phyloP scores from a whole-genome alignment of 2,329 filamentous ascomycete genomes.

The Aureobasidium uvarum region DNA sequence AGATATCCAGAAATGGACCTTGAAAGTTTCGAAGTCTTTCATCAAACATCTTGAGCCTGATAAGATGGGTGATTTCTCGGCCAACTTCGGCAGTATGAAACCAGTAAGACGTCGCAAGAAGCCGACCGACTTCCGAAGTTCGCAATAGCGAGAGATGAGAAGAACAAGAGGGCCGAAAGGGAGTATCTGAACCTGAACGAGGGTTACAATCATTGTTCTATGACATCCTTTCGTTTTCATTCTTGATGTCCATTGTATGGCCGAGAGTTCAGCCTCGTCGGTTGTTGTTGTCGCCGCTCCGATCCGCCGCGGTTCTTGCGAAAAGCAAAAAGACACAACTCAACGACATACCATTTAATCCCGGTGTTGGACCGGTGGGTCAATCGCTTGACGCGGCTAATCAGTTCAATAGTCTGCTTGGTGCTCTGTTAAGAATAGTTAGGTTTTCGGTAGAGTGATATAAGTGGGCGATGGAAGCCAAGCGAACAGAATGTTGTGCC shows the following conservation, averaged over 20 bases:
- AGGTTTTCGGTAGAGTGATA: constrained; percentile 21
- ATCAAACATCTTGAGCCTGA: constrained; percentile 1
- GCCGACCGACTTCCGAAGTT: background rate
- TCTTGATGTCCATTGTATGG: constrained; percentile 6
- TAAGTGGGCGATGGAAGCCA: constrained; percentile 23
- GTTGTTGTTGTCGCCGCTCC: constrained; percentile 8
- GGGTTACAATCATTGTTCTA: background rate
- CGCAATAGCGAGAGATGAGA: background rate
- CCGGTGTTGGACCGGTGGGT: constrained; percentile 20
- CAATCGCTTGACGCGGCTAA: constrained; percentile 22
- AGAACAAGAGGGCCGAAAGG: constrained; percentile 7
- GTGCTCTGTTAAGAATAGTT: constrained; percentile 15
- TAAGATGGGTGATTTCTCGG: constrained; percentile 21
- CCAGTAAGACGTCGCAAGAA: background rate
- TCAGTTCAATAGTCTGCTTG: constrained; percentile 20
- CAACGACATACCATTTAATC: background rate
- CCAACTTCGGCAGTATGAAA: background rate
- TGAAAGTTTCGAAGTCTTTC: background rate
- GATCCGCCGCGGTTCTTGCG: background rate
- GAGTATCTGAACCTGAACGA: background rate
- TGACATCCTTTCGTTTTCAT: background rate
- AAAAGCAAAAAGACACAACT: background rate
- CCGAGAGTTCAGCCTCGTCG: background rate
- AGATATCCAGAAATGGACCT: background rate
- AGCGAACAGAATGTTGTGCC: background rate